Percentiles rank a stretch among this genome's conserved stretches.
These are phyloP conservation scores for Nissolia schottii DNA, from an alignment of 306 rosid species.

Conservation along the genomic window DNA sequence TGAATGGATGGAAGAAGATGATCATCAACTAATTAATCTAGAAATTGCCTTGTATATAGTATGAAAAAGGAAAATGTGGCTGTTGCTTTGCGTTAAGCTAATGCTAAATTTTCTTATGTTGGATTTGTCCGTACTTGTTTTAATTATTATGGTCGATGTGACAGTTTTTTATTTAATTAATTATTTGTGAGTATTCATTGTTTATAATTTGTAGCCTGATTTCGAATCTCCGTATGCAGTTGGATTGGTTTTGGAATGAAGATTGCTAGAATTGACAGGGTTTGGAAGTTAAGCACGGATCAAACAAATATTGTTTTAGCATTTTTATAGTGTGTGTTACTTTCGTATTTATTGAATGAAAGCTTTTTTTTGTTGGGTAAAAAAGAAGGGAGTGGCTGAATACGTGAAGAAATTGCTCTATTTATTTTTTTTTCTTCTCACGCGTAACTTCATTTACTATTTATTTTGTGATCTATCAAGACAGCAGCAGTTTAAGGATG, in stretches of 20 bases:
- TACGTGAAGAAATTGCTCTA: not conserved
- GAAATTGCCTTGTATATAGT: no score
- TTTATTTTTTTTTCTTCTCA: no score
- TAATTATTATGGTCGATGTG: constrained; percentile 8
- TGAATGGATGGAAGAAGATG: not conserved
- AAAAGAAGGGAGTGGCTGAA: not conserved
- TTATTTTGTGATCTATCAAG: no score
- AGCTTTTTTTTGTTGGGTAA: not conserved
- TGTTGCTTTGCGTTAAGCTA: not conserved
- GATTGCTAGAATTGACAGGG: not conserved
- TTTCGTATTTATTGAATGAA: not conserved
- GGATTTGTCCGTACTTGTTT: not conserved
- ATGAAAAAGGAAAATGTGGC: no score
- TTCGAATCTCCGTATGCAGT: not conserved
- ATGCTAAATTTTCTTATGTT: not conserved
- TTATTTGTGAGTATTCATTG: not conserved
- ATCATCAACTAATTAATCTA: no score
- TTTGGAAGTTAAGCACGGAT: not conserved
- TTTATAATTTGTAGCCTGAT: not conserved
- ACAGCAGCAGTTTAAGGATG: no score
- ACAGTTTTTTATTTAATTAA: not conserved
- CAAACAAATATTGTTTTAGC: not conserved
- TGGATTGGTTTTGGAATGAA: no score
- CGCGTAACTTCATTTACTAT: no score
- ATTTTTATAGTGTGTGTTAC: not conserved